These are phyloP conservation scores for Plantago major DNA, from an alignment of 257 asterid genomes.

Conservation along the genomic window DNA sequence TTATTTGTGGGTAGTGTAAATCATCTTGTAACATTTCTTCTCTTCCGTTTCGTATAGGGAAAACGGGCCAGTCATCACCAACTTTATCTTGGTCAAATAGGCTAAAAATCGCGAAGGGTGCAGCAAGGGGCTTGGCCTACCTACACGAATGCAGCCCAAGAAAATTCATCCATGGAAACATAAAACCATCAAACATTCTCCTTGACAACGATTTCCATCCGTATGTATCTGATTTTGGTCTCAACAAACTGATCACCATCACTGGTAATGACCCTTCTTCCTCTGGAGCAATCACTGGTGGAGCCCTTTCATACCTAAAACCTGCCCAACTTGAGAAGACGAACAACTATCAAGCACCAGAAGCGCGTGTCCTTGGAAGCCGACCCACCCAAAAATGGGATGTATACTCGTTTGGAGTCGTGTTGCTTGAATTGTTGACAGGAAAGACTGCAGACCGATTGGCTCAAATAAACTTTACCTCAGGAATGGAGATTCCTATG, in stretches of 20 bases:
- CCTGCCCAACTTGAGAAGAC: slow-evolving; percentile 48
- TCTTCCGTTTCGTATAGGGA: slow-evolving; percentile 36
- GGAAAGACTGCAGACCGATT: slow-evolving; percentile 85
- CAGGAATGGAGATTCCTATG: slow-evolving; percentile 39
- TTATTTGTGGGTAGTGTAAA: too few species aligned
- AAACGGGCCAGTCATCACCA: slow-evolving; percentile 54
- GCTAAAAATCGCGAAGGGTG: slow-evolving; percentile 63
- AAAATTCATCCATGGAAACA: slow-evolving; percentile 79
- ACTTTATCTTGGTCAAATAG: slow-evolving; percentile 68
- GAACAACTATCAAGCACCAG: slow-evolving; percentile 76
- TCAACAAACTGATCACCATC: slow-evolving; percentile 79
- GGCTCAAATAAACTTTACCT: slow-evolving; percentile 56
- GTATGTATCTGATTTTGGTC: slow-evolving; percentile 75
- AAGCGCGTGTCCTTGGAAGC: slow-evolving; percentile 52
- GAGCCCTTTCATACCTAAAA: slow-evolving; percentile 72
- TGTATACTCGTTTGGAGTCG: slow-evolving; percentile 83
- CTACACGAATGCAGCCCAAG: slow-evolving; percentile 96
- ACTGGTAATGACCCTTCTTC: slow-evolving; percentile 82
- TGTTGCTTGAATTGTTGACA: slow-evolving; percentile 68
- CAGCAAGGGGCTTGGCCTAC: slow-evolving; percentile 81
- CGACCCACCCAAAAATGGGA: slow-evolving; percentile 97
- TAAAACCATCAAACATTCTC: slow-evolving; percentile 87
- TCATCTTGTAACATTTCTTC: too few species aligned
- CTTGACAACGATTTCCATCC: slow-evolving; percentile 77
- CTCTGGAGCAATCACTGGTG: slow-evolving; percentile 87